A percentile compares a stretch with the other conserved stretches of the same genome.
Conservation (phyloP, 176 grass and related monocot species). For the Ananas comosus region DNA sequence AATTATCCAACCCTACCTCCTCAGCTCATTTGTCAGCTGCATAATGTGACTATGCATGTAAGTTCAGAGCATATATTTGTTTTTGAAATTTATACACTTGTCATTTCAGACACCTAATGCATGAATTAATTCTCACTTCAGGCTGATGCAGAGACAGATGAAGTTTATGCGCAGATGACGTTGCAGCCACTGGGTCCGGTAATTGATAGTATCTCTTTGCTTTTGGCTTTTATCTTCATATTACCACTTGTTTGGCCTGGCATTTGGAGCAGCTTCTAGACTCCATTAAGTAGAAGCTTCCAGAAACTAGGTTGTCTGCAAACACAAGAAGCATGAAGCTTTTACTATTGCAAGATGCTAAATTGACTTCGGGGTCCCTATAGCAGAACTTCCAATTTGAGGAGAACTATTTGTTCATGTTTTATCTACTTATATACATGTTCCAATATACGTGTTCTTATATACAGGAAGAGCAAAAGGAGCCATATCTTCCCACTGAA, state of each 20-base stretch:
- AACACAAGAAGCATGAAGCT: no score
- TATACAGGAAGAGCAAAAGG: not conserved
- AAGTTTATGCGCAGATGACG: slow-evolving; percentile 77
- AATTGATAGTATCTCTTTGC: not conserved
- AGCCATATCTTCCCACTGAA: slow-evolving; percentile 20
- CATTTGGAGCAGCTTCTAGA: no score
- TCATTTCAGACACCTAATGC: slow-evolving; percentile 10
- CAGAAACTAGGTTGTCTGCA: no score
- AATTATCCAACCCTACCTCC: slow-evolving; percentile 61
- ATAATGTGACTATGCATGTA: slow-evolving; percentile 68
- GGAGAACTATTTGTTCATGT: not conserved
- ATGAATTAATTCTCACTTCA: slow-evolving; percentile 18
- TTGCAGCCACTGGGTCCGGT: slow-evolving; percentile 57
- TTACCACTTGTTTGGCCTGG: no score
- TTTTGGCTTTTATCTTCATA: not conserved
- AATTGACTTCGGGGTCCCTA: no score
- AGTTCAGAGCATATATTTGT: not conserved
- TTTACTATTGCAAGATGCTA: no score
- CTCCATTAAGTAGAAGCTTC: no score
- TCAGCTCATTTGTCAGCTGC: slow-evolving; percentile 54
- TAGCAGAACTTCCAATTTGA: no score
- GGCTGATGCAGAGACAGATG: slow-evolving; percentile 66
- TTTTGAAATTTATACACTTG: not conserved
- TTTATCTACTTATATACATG: not conserved
- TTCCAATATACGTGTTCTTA: not conserved